Evolutionary conservation across 768 basidiomycete species (phyloP), one percentile per base, ranked within the genome.

Genomic region (Serendipita indica): DNA sequence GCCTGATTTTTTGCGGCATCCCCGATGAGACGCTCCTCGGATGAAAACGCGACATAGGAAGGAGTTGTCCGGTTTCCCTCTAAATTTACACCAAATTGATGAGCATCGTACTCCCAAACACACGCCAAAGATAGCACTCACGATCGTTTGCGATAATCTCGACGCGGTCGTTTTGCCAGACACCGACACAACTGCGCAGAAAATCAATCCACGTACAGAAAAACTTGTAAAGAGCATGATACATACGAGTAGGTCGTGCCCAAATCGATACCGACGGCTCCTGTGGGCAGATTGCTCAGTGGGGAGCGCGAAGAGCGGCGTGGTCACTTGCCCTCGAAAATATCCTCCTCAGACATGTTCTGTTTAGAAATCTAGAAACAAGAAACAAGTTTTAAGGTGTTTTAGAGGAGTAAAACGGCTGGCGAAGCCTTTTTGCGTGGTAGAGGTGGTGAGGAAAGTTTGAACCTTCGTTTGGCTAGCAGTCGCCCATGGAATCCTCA

Each of bases 131-230:
- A 34, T 13, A 57, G 33, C 49, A 77, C 87, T 72, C 65, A 89
- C 86, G 89, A 79, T 92, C 89, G 68, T 92, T 92, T 76, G 89
- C 86, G 71, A 97, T 97, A 77, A 97, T 97, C 74, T 98, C 93
- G 67, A 98, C 93, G 68, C 94, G 91, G 81, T 98, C 94, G 73
- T 96, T 92, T 80, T 94, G 90, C 93, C 93, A 97, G 69, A 98
- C 92, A 77, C 91, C 94, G 66, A 97, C 94, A 72, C 93, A 98
- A 49, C 91, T 94, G 65, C 27, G 61, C 33, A 27, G 45, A 64
- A 63, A 67, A 68, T 62, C 54, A 60, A 61, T 30, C 25, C 64
- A 25, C 33, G 5, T 41, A 32, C 33, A 16, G 49, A 22, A 25
- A 41, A 22, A 3, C 7, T 25, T 20, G 49, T 22, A 22, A 12